Conservation (phyloP, 129 eudicot species). For the Flaveria sonorensis region DNA sequence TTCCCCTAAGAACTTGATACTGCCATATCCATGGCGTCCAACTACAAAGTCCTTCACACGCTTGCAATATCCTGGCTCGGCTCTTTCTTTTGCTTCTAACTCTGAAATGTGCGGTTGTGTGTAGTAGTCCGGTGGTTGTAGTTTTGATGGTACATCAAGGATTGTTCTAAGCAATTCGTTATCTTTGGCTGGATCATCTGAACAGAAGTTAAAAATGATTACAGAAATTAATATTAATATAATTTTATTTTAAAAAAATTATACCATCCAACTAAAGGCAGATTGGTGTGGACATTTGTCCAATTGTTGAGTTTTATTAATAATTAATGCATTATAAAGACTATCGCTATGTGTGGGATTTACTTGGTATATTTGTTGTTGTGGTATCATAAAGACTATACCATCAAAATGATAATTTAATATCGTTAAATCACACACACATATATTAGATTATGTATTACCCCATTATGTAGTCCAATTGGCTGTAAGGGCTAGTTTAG, state of each 20-base stretch:
- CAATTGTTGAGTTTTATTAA: not conserved
- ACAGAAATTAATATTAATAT: not conserved
- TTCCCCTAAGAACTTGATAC: slow-evolving; percentile 64
- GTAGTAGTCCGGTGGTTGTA: slow-evolving; percentile 58
- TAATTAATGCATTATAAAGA: not conserved
- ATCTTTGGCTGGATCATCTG: slow-evolving; percentile 22
- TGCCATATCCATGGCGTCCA: slow-evolving; percentile 62
- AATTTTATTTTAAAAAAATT: too few species aligned
- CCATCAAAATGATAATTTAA: not conserved
- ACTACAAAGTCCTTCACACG: slow-evolving; percentile 72
- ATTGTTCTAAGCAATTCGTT: not conserved
- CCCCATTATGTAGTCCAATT: too few species aligned
- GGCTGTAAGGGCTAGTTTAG: too few species aligned
- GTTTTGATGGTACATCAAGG: slow-evolving; percentile 51
- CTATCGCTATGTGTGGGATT: not conserved
- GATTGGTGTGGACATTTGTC: not conserved
- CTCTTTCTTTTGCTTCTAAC: slow-evolving; percentile 50
- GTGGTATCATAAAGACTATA: not conserved
- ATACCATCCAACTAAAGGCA: not conserved
- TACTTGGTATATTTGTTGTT: too few species aligned
- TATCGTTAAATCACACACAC: not conserved
- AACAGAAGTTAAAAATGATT: not conserved
- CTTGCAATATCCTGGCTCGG: slow-evolving; percentile 59
- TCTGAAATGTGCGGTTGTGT: slow-evolving; percentile 59
- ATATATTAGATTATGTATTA: too few species aligned